Conservation (phyloP, 208 protist genomes). For the Wallacemonas sp. region DNA sequence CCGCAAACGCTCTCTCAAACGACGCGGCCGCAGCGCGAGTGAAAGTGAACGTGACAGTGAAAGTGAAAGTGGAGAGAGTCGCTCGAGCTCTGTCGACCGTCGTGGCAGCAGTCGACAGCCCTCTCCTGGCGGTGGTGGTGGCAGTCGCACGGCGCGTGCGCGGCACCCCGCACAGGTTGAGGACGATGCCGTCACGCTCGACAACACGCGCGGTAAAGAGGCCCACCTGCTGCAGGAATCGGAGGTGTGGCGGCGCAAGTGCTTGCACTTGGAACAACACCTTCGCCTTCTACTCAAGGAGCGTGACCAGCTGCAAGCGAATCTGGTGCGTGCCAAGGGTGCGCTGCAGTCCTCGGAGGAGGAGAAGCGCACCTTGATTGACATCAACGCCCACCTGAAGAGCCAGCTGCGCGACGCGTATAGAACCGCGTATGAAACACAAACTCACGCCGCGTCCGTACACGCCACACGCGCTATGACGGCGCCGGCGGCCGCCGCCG, state of each 20-base stretch:
- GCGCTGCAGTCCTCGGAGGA: slow-evolving; percentile 45
- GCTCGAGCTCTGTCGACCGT: no score
- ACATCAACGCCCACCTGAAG: slow-evolving; percentile 87
- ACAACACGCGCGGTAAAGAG: background rate
- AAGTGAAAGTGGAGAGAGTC: no score
- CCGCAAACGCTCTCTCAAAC: slow-evolving; percentile 11
- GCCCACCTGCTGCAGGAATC: slow-evolving; percentile 47
- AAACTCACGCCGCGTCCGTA: slow-evolving; percentile 2
- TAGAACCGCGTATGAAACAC: slow-evolving; percentile 33
- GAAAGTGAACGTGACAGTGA: background rate
- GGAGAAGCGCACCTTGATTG: slow-evolving; percentile 80
- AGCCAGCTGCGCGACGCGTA: slow-evolving; percentile 83
- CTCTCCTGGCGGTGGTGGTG: background rate
- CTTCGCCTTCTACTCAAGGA: slow-evolving; percentile 60
- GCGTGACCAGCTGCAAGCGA: slow-evolving; percentile 54
- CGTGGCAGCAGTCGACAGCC: no score
- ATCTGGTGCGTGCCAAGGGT: slow-evolving; percentile 48
- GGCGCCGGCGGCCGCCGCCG: background rate
- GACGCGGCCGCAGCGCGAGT: background rate
- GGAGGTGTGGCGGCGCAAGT: slow-evolving; percentile 77
- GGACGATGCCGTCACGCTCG: background rate
- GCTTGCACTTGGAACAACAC: slow-evolving; percentile 76
- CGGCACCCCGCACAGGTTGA: background rate
- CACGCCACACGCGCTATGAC: background rate
- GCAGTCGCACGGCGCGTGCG: background rate